A percentile compares a stretch with the other conserved stretches of the same genome.
phyloP scores from a whole-genome alignment of 768 basidiomycete genomes.

The Suillus discolor region DNA sequence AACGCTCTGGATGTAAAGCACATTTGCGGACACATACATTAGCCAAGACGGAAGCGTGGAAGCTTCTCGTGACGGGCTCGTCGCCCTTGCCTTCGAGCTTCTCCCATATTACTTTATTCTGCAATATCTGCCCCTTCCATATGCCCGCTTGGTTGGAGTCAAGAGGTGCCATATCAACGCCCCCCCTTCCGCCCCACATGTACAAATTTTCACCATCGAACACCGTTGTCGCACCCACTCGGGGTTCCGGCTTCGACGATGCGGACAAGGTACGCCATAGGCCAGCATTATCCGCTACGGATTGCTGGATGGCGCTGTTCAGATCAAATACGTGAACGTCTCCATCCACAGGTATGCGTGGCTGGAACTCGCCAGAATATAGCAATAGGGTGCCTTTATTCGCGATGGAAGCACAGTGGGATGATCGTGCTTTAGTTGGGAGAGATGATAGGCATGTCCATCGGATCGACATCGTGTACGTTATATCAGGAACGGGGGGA shows the following conservation, averaged over 20 bases:
- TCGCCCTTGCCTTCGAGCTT: constrained; percentile 27
- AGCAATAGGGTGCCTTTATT: constrained; percentile 31
- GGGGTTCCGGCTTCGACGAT: constrained; percentile 18
- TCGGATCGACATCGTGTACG: constrained; percentile 19
- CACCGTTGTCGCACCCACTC: constrained; percentile 25
- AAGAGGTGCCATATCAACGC: constrained; percentile 40
- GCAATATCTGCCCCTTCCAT: constrained; percentile 25
- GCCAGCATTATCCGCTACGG: constrained; percentile 10
- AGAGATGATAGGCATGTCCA: constrained; percentile 32
- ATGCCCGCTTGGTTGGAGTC: constrained; percentile 29
- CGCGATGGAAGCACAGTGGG: constrained; percentile 40
- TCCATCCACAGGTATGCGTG: constrained; percentile 44
- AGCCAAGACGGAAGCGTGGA: constrained; percentile 34
- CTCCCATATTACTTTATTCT: constrained; percentile 31
- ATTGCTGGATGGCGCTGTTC: neutral
- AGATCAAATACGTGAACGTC: constrained; percentile 30
- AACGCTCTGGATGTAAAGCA: neutral
- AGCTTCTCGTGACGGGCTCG: constrained; percentile 38
- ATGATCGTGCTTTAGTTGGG: constrained; percentile 38
- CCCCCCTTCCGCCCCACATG: constrained; percentile 50
- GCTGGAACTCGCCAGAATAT: constrained; percentile 47
- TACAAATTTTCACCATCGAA: constrained; percentile 32
- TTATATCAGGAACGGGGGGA: neutral
- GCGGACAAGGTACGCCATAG: constrained; percentile 29
- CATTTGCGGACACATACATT: constrained; percentile 24